These are phyloP conservation scores for Deinandra increscens DNA, from an alignment of 129 eudicot species.

Conservation along the genomic window DNA sequence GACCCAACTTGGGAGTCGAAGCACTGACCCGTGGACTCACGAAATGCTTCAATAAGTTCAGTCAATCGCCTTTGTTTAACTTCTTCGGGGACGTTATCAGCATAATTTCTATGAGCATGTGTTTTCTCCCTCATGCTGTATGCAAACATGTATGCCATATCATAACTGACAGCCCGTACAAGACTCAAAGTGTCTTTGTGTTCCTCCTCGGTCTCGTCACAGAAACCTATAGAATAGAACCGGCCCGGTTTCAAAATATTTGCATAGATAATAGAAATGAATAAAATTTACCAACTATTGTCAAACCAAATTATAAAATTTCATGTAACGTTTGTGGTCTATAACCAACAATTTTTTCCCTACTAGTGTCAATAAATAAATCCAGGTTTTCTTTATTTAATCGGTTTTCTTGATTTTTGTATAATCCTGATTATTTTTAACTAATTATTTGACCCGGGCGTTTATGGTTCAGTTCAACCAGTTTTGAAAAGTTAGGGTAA, in stretches of 20 bases:
- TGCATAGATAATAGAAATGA: not conserved
- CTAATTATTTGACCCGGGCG: not conserved
- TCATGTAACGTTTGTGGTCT: not conserved
- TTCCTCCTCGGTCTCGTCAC: constrained; percentile 96
- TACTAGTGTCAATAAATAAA: not conserved
- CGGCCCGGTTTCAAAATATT: not conserved
- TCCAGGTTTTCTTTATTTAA: not conserved
- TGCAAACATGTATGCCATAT: constrained; percentile 99
- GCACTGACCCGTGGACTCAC: constrained; percentile 85
- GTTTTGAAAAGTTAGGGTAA: not conserved
- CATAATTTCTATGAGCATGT: constrained; percentile 89
- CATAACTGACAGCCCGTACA: constrained; percentile 74
- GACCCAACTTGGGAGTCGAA: constrained; percentile 77
- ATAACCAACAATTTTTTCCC: not conserved
- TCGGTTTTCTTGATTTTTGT: not conserved
- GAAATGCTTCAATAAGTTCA: constrained; percentile 81
- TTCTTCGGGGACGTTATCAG: constrained; percentile 75
- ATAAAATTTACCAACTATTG: not conserved
- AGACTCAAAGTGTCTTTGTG: constrained; percentile 78
- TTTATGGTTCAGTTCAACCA: not conserved
- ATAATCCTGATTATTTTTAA: not conserved
- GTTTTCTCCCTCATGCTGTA: constrained; percentile 99
- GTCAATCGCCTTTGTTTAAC: constrained; percentile 84
- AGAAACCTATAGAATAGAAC: constrained; percentile 61
- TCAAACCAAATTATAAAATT: not conserved